A percentile compares a stretch with the other conserved stretches of the same genome.
These are phyloP conservation scores for Mimosa pudica DNA, from an alignment of 306 rosid genomes.

Conservation along the genomic window DNA sequence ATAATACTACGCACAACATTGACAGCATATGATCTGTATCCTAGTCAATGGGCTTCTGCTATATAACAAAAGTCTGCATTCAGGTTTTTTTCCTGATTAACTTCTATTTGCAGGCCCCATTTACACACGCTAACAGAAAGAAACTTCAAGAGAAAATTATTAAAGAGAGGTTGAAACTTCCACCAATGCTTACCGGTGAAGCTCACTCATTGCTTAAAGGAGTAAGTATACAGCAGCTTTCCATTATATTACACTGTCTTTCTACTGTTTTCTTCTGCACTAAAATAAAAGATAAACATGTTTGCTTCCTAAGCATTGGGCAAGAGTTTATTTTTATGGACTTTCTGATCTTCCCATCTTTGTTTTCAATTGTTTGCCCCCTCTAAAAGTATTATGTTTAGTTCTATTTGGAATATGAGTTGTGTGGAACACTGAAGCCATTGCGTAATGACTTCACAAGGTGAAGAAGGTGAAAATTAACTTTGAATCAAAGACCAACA, in stretches of 20 bases:
- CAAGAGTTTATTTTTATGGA: neutral
- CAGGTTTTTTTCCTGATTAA: slow-evolving; percentile 19
- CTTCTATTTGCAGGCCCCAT: slow-evolving; percentile 77
- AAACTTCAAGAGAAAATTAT: slow-evolving; percentile 93
- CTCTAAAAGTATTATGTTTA: slow-evolving; percentile 7
- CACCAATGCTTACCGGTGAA: slow-evolving; percentile 67
- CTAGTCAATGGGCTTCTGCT: slow-evolving; percentile 25
- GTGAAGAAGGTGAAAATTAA: neutral
- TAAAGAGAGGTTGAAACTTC: slow-evolving; percentile 89
- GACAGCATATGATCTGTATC: neutral
- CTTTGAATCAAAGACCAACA: slow-evolving; percentile 1
- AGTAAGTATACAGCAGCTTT: slow-evolving; percentile 50
- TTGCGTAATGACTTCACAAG: neutral
- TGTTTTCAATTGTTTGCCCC: neutral
- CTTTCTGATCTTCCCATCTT: slow-evolving; percentile 15
- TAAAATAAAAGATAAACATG: neutral
- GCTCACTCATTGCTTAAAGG: slow-evolving; percentile 97
- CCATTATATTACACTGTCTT: slow-evolving; percentile 5
- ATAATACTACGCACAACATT: neutral
- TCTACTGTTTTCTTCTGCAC: neutral
- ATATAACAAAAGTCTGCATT: neutral
- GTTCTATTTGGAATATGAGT: slow-evolving; percentile 12
- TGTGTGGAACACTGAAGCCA: neutral
- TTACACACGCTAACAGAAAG: slow-evolving; percentile 74
- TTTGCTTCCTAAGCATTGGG: slow-evolving; percentile 1